phyloP scores from a whole-genome alignment of 2,329 filamentous ascomycete species.

The Cladophialophora yegresii region DNA sequence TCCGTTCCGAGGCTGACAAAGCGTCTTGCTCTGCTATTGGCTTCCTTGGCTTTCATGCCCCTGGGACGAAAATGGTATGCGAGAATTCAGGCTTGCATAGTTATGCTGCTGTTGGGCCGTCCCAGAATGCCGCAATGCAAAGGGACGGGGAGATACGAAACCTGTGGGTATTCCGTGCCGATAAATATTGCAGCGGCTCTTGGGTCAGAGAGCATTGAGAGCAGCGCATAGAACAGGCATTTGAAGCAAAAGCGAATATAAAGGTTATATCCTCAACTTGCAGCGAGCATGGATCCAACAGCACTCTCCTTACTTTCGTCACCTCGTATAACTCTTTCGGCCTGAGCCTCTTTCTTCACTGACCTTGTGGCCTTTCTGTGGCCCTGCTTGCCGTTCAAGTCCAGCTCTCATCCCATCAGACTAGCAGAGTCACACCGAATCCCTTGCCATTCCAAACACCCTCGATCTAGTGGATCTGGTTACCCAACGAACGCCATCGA shows the following conservation, averaged over 20 bases:
- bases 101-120: neutral
- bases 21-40: neutral
- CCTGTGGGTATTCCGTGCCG: conserved; percentile 7
- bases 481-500: neutral
- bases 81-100: neutral
- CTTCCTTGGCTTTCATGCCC: neutral
- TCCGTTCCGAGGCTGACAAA: conserved; percentile 8
- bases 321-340: neutral
- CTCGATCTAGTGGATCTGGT: neutral
- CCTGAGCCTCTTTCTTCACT: neutral
- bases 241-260: neutral
- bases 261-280: neutral
- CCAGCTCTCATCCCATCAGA: neutral
- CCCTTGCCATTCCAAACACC: neutral
- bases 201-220: neutral
- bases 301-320: neutral
- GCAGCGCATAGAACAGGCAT: neutral
- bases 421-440: neutral
- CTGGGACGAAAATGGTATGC: neutral
- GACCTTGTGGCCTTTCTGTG: neutral
- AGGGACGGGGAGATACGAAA: neutral
- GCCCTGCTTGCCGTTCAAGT: neutral
- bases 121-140: neutral
- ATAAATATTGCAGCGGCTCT: conserved; percentile 4
- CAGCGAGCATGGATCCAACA: neutral